Evolutionary conservation across 805 yeast species (phyloP), one percentile per base, ranked within the genome.

Genomic region (Cyberlindnera petersonii): DNA sequence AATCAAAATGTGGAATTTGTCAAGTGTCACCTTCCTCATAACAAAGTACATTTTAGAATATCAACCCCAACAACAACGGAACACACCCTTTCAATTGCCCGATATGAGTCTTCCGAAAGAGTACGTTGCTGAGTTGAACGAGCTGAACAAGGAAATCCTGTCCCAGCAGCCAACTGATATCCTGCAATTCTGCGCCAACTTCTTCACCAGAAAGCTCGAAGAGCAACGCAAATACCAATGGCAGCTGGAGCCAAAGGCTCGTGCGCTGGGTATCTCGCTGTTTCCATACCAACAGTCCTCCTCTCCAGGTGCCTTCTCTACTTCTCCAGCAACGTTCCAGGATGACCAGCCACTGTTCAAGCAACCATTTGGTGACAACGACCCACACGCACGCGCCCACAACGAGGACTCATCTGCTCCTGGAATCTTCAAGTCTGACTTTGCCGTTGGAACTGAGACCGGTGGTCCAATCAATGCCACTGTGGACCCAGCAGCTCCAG

Each of bases 131-230:
- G 89, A 81, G 60, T 68, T 83, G 58, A 72, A 73, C 50, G 76
- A 70, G 46, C 77, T 82, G 56, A 81, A 79, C 58, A 72, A 69
- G 54, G 83, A 79, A 54, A 58, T 76, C 37, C 64, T 65, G 33
- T 58, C 59, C 31, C 66, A 70, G 35, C 74, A 79, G 50, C 94
- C 95, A 2, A 55, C 66, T 11, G 91, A 84, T 54, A 65, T 84
- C 10, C 58, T 85, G 42, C 88, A 84, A 55, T 85, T 83, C 63
- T 81, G 89, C 53, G 82, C 85, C 40, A 74, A 79, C 60, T 82
- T 80, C 60, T 85, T 85, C 65, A 74, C 73, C 54, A 59, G 68
- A 34, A 74, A 80, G 43, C 64, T 84, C 43, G 79, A 77, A 48
- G 70, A 72, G 22, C 85, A 81, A 54, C 69, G 85, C 55, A 54